Evolutionary conservation across 176 grass and related monocot species (phyloP).

Genomic region (Musa schizocarpa): DNA sequence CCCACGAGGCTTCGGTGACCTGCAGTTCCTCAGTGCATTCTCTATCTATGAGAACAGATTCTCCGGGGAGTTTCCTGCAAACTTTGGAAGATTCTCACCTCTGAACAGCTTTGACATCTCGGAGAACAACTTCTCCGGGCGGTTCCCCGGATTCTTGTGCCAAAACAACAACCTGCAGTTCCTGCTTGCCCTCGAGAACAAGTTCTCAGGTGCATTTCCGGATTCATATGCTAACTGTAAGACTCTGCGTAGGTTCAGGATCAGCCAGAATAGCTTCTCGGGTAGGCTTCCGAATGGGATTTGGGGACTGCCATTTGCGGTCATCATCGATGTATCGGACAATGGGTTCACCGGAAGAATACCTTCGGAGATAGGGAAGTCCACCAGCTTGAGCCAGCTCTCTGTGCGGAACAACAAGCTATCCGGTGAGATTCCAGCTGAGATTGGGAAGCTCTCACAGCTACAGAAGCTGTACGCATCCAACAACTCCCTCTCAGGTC

Average conservation of each 20-base stretch:
- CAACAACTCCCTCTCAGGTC: constrained; percentile 65
- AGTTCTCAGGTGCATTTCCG: constrained; percentile 83
- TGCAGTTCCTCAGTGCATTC: constrained; percentile 73
- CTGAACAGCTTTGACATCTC: constrained; percentile 85
- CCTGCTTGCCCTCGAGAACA: constrained; percentile 74
- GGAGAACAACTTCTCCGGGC: constrained; percentile 71
- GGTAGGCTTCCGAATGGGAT: constrained; percentile 47
- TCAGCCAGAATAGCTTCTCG: constrained; percentile 63
- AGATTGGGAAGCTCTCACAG: constrained; percentile 49
- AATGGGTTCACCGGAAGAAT: constrained; percentile 59
- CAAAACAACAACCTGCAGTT: constrained; percentile 63
- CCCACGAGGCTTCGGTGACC: constrained; percentile 48
- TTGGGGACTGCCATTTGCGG: constrained; percentile 75
- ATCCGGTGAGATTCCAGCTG: constrained; percentile 45
- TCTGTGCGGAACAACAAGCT: constrained; percentile 82
- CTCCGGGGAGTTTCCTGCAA: constrained; percentile 62
- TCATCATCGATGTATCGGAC: constrained; percentile 73
- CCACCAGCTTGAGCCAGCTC: constrained; percentile 50
- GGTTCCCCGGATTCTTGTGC: constrained; percentile 73
- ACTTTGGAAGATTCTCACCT: constrained; percentile 62
- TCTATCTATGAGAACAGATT: constrained; percentile 81
- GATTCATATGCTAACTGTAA: constrained; percentile 68
- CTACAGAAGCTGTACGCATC: constrained; percentile 62
- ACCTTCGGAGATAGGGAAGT: constrained; percentile 61
- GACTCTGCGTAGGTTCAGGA: constrained; percentile 69